A percentile compares a stretch with the other conserved stretches of the same genome.
Evolutionary conservation across 192 early-diverging fungal species (phyloP).

Genomic region (Spinellus fusiger): DNA sequence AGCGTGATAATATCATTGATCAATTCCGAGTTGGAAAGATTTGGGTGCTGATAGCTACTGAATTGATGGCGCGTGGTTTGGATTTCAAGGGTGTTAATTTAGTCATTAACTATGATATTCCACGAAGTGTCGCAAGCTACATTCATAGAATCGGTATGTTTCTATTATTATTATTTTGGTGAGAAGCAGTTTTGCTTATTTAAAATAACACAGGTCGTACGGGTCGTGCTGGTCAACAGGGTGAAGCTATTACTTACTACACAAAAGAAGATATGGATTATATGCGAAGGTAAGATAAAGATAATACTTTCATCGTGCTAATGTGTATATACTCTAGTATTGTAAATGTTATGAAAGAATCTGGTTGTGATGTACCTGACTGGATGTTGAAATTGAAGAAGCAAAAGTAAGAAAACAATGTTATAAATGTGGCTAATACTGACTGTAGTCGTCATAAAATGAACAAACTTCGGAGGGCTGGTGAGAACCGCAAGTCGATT

Average conservation of each 20-base stretch:
- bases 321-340: slow-evolving; percentile 42
- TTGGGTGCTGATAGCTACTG: slow-evolving; percentile 95
- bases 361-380: slow-evolving; percentile 93
- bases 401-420: slow-evolving; percentile 37
- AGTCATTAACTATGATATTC: slow-evolving; percentile 99
- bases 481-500: slow-evolving; percentile 69
- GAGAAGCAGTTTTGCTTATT: not conserved
- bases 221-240: slow-evolving; percentile 88
- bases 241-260: slow-evolving; percentile 92
- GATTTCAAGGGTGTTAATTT: slow-evolving; percentile 97
- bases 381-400: slow-evolving; percentile 95
- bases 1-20: slow-evolving; percentile 85
- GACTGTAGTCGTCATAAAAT: slow-evolving; percentile 48
- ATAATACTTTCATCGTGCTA: not conserved
- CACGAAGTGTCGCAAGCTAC: slow-evolving; percentile 85
- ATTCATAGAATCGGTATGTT: slow-evolving; percentile 91
- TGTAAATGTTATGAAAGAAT: slow-evolving; percentile 95
- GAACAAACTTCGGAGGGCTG: slow-evolving; percentile 64
- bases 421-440: not conserved
- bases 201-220: slow-evolving; percentile 55
- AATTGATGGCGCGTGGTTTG: slow-evolving; percentile 96
- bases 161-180: not conserved
- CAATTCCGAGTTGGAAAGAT: slow-evolving; percentile 86
- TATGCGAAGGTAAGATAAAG: slow-evolving; percentile 56
- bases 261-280: slow-evolving; percentile 89